Evolutionary conservation across 495 filamentous ascomycete genomes (phyloP).

Genomic region (Thermothielavioides terrestris): DNA sequence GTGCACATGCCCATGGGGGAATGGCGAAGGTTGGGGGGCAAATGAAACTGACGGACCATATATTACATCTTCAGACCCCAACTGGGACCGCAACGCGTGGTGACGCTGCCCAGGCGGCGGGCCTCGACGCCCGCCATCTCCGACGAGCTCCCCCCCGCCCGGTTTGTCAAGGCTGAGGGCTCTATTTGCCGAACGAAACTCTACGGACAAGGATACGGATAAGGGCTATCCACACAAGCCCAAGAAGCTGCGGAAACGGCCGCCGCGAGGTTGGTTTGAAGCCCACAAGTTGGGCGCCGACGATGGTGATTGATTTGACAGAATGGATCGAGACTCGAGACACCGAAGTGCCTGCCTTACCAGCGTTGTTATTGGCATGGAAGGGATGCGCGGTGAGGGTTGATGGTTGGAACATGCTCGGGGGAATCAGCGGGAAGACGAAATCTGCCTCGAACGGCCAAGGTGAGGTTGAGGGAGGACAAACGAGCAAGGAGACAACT

Average conservation of each 20-base stretch:
- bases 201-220: background rate
- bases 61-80: slow-evolving; percentile 45
- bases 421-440: too few species aligned
- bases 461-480: background rate
- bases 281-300: slow-evolving; percentile 15
- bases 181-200: background rate
- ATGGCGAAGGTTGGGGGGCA: background rate
- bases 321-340: too few species aligned
- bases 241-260: slow-evolving; percentile 42
- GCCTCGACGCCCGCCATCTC: background rate
- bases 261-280: slow-evolving; percentile 28
- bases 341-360: too few species aligned
- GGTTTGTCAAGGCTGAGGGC: background rate
- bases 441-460: too few species aligned
- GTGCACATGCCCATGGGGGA: background rate
- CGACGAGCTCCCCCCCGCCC: background rate
- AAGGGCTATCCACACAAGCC: slow-evolving; percentile 26
- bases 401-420: too few species aligned
- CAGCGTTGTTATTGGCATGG: too few species aligned
- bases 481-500: background rate
- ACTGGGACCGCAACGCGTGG: slow-evolving; percentile 76
- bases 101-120: slow-evolving; percentile 28
- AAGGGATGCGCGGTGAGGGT: too few species aligned
- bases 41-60: background rate
- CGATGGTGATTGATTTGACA: background rate